phyloP scores from a whole-genome alignment of 805 yeast genomes.

The Ogataea thermomethanolica region DNA sequence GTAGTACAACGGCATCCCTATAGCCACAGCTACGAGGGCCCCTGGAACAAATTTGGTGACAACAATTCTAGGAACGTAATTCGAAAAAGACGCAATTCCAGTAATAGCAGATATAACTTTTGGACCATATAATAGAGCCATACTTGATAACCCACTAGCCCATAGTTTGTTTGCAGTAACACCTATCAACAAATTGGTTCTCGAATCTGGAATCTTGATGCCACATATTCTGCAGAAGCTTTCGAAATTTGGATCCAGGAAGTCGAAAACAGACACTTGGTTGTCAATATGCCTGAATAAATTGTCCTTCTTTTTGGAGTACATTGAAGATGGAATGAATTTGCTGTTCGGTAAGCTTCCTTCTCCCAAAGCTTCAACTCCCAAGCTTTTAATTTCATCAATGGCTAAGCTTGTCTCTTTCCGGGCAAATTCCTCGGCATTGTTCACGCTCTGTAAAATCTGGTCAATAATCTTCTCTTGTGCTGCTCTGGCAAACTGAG shows the following conservation, averaged over 20 bases:
- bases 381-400: slow-evolving; percentile 56
- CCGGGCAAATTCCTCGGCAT: slow-evolving; percentile 70
- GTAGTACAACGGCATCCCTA: slow-evolving; percentile 41
- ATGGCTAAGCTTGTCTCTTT: slow-evolving; percentile 57
- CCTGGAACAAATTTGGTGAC: slow-evolving; percentile 33
- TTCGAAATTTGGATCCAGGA: slow-evolving; percentile 72
- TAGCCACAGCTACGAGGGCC: slow-evolving; percentile 29
- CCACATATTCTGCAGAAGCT: slow-evolving; percentile 42
- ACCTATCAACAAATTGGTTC: slow-evolving; percentile 19
- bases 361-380: slow-evolving; percentile 60
- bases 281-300: slow-evolving; percentile 55
- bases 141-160: slow-evolving; percentile 29
- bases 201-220: slow-evolving; percentile 39
- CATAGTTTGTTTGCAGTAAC: slow-evolving; percentile 22
- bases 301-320: slow-evolving; percentile 65
- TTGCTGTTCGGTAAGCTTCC: slow-evolving; percentile 56
- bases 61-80: slow-evolving; percentile 25
- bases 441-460: slow-evolving; percentile 58
- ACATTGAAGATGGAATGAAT: slow-evolving; percentile 78
- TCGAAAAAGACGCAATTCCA: slow-evolving; percentile 30
- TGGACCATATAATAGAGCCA: slow-evolving; percentile 28
- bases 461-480: slow-evolving; percentile 64
- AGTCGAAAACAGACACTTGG: slow-evolving; percentile 64
- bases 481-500: slow-evolving; percentile 66
- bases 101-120: slow-evolving; percentile 28